A percentile compares a stretch with the other conserved stretches of the same genome.
Evolutionary conservation across 345 rosid species (phyloP).

Genomic region (Salix udensis): DNA sequence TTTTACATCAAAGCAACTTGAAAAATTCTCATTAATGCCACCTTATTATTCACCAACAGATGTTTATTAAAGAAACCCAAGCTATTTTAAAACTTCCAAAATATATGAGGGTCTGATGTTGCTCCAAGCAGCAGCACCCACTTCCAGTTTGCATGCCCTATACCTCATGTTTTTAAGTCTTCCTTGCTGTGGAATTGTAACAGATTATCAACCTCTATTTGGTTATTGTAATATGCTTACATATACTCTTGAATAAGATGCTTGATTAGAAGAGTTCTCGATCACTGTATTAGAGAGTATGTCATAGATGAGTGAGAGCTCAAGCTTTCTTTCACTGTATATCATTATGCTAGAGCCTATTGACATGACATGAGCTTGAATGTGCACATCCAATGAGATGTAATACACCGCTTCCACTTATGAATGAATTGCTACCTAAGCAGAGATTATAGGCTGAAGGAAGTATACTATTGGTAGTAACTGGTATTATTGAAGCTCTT

Average conservation of each 20-base stretch:
- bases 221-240: not conserved
- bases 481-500: not conserved
- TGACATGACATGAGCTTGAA: not conserved
- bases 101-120: not conserved
- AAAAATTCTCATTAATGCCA: not conserved
- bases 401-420: not conserved
- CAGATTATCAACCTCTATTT: not conserved
- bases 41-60: not conserved
- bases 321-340: not conserved
- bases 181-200: not conserved
- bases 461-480: not conserved
- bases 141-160: not conserved
- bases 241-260: not conserved
- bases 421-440: not conserved
- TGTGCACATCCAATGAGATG: not conserved
- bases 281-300: not conserved
- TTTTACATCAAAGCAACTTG: not conserved
- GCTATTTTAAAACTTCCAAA: not conserved
- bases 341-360: not conserved
- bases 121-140: not conserved
- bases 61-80: not conserved
- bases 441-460: not conserved
- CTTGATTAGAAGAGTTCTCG: not conserved
- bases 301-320: not conserved
- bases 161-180: not conserved